Base-by-base conservation (phyloP, 1,284 basidiomycete genomes). In the Cryptococcus deneoformans region DNA sequence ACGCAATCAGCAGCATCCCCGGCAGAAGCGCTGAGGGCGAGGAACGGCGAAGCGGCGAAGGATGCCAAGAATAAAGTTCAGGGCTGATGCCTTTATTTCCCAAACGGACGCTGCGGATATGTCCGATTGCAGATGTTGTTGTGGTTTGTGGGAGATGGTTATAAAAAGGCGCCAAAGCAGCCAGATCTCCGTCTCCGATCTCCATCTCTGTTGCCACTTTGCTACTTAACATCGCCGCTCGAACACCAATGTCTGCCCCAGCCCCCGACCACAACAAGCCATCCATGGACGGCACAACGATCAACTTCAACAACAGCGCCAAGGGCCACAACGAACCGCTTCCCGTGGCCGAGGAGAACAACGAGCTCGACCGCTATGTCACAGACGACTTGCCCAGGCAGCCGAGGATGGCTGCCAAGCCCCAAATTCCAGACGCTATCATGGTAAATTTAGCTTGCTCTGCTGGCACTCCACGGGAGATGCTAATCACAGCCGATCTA, bases 291-390 rank as follows among this genome's bases (percentile, higher is more conserved):
- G 66, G 62, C 11, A 61, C 64, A 35, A 63, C 64, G 52, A 61
- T 68, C 53, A 60, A 62, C 52, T 61, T 68, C 51, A 63, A 61
- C 54, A 59, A 56, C 49, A 50, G 46, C 48, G 50, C 40, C 16
- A 50, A 49, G 8, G 54, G 46, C 45, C 51, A 50, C 51, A 47
- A 50, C 43, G 40, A 53, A 43, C 36, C 52, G 35, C 45, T 37
- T 37, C 43, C 52, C 5, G 50, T 49, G 11, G 38, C 56, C n/a
- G 34, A 54, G 48, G 47, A 63, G 14, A 63, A 66, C 6, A 65
- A 74, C 16, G 72, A 75, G 24, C 69, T 73, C 20, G 66, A 75
- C 54, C 67, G 71, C 53, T 73, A 71, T 56, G 71, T 75, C 37
- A 75, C 72, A 6, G 72, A 75, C 24, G 72, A 75, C 16, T 56